Evolutionary conservation across 768 basidiomycete genomes (phyloP), one percentile per base, ranked within the genome.

Genomic region (Guyanaporus albipodus): DNA sequence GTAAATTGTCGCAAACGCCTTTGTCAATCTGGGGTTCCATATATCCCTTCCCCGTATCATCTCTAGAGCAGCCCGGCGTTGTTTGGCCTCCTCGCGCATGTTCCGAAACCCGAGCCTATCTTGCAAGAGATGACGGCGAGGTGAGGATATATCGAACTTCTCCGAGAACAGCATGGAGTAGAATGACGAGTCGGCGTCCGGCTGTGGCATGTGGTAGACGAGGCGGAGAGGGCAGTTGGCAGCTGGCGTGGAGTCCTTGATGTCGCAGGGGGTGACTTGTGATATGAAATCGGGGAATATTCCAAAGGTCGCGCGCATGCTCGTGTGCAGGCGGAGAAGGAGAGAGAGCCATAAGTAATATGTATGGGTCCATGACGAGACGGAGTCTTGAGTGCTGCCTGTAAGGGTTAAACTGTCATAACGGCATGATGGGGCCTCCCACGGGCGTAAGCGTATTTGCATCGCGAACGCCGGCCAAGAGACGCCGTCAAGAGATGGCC

Each of bases 1-100:
- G 56, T 77, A 81, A 42, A 77, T 71, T 0, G 72, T 71, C 67
- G 77, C 77, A 24, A 85, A 60, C 10, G 72, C 73, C 46, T 77
- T 72, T 0, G 63, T 67, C 8, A 79, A 58, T 14, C 53, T 44
- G 23, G 70, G 62, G 48, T 70, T 56, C 52, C 71, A 61, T 23
- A 74, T 45, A 3, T 62, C 57, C 4, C 64, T 63, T n/a, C 50
- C 54, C 18, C 70, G 71, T 60, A 82, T 69, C 42, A 72, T 58
- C 12, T 73, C 68, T n/a, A 80, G 67, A 0, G 73, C 73, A 2
- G 44, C 48, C 46, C 70, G 73, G 2, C 81, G 72, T 21, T 70
- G 70, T 35, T 63, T 61, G 26, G 80, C 60, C 57, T 84, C 82
- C 38, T 58, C 33, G 17, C 73, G 67, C 27, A 73, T 66, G 42